Evolutionary conservation across 2,329 filamentous ascomycete genomes (phyloP).

Genomic region (Pseudogymnoascus sp.): DNA sequence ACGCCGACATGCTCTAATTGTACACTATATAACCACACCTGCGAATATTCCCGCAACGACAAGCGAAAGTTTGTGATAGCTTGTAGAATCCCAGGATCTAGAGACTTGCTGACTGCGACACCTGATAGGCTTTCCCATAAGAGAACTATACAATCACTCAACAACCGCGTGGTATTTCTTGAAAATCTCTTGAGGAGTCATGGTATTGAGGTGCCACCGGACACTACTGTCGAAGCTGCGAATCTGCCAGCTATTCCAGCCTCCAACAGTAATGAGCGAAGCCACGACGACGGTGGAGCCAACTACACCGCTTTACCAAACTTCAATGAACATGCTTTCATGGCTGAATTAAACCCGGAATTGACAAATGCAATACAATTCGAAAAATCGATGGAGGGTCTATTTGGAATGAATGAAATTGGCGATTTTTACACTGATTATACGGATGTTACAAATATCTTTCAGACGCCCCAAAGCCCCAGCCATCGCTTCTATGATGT

Average conservation of each 20-base stretch:
- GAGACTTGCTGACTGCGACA: neutral
- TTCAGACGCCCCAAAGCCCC: neutral
- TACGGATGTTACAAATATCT: neutral
- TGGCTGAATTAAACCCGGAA: neutral
- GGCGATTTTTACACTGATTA: neutral
- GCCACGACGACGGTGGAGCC: neutral
- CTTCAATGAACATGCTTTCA: neutral
- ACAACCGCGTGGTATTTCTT: neutral
- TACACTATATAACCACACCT: neutral
- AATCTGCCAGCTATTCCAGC: neutral
- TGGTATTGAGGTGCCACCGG: neutral
- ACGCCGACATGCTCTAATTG: constrained; percentile 3
- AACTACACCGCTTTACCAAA: neutral
- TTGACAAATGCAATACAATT: neutral
- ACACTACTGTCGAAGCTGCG: neutral
- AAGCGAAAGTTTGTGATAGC: neutral
- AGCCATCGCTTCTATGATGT: neutral
- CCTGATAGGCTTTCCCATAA: neutral
- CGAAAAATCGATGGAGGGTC: neutral
- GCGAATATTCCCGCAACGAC: neutral
- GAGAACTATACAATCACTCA: neutral
- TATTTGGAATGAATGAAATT: constrained; percentile 1
- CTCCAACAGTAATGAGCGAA: neutral
- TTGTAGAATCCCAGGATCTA: neutral
- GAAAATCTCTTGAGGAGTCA: neutral